These are phyloP conservation scores for Arachnomyces sp. DNA, from an alignment of 2,329 filamentous ascomycete species.

Conservation along the genomic window DNA sequence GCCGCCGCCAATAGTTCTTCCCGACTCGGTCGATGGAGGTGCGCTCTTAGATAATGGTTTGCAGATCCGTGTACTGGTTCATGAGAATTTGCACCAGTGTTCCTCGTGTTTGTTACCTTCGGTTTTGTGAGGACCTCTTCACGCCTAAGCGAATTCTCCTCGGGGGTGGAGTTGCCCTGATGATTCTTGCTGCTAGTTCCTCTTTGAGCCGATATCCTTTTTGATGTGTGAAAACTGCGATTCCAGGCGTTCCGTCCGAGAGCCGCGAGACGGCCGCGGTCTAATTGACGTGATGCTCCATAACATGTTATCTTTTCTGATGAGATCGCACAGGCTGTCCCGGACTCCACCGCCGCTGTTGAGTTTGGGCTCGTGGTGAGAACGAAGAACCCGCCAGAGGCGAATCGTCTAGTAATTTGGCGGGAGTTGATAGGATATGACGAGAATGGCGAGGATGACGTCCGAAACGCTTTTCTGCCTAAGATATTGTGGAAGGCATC, in stretches of 20 bases:
- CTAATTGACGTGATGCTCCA: slow-evolving; percentile 12
- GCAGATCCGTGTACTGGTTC: no score
- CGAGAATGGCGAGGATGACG: slow-evolving; percentile 17
- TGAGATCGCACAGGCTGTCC: slow-evolving; percentile 24
- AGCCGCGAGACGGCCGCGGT: slow-evolving; percentile 13
- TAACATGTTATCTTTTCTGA: slow-evolving; percentile 25
- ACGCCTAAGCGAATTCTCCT: no score
- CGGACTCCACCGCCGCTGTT: slow-evolving; percentile 24
- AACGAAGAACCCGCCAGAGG: slow-evolving; percentile 49
- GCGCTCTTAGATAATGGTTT: slow-evolving; percentile 34
- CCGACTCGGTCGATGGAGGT: slow-evolving; percentile 74
- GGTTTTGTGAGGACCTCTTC: slow-evolving; percentile 12
- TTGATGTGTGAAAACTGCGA: slow-evolving; percentile 25
- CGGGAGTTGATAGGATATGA: slow-evolving; percentile 21
- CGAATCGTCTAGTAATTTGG: slow-evolving; percentile 45
- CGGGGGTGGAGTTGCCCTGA: neutral
- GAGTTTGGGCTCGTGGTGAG: slow-evolving; percentile 27
- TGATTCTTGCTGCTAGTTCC: no score
- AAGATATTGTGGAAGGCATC: slow-evolving; percentile 11
- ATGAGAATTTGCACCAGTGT: no score
- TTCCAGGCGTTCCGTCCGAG: slow-evolving; percentile 19
- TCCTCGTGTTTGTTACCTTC: slow-evolving; percentile 7
- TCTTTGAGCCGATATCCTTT: neutral
- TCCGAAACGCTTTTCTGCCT: slow-evolving; percentile 12
- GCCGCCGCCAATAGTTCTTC: slow-evolving; percentile 88